Percentiles rank a stretch among this genome's conserved stretches.
Conservation (phyloP, 441 rosid species). For the Omphalea diandra region DNA sequence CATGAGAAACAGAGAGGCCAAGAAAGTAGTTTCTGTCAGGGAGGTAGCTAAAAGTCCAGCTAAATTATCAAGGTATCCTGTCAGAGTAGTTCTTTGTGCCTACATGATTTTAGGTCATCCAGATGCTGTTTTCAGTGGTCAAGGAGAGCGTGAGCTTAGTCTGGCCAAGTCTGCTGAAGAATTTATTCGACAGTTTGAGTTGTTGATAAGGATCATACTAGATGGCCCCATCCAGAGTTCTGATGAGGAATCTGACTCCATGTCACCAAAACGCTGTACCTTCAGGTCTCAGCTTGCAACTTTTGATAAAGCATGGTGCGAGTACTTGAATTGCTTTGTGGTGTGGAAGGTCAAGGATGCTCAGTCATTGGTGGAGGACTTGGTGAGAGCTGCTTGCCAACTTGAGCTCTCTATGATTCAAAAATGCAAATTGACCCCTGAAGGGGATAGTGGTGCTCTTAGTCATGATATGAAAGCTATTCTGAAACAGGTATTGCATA, state of each 20-base stretch:
- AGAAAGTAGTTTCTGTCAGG: conserved; percentile 10
- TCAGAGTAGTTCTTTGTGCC: conserved; percentile 83
- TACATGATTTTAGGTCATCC: conserved; percentile 95
- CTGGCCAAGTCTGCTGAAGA: conserved; percentile 64
- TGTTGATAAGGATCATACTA: conserved; percentile 62
- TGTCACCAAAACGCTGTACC: conserved; percentile 49
- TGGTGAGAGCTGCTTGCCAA: conserved; percentile 97
- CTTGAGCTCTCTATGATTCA: conserved; percentile 98
- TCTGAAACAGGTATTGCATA: conserved; percentile 55
- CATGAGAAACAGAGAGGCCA: conserved; percentile 38
- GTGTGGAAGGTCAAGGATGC: conserved; percentile 99
- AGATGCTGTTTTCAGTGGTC: conserved; percentile 88
- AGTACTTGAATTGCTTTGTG: conserved; percentile 77
- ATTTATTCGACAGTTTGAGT: conserved; percentile 66
- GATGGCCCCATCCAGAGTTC: conserved; percentile 67
- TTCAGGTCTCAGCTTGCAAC: conserved; percentile 72
- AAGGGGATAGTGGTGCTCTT: conserved; percentile 53
- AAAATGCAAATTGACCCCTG: conserved; percentile 65
- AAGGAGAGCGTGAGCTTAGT: conserved; percentile 78
- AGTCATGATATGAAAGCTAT: conserved; percentile 89
- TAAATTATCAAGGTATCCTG: conserved; percentile 71
- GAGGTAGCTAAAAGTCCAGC: conserved; percentile 27
- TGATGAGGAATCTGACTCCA: conserved; percentile 50
- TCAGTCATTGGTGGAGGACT: conserved; percentile 74
- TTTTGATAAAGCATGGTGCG: conserved; percentile 88